These are phyloP conservation scores for Candida peoriensis DNA, from an alignment of 805 yeast genomes.

Conservation along the genomic window DNA sequence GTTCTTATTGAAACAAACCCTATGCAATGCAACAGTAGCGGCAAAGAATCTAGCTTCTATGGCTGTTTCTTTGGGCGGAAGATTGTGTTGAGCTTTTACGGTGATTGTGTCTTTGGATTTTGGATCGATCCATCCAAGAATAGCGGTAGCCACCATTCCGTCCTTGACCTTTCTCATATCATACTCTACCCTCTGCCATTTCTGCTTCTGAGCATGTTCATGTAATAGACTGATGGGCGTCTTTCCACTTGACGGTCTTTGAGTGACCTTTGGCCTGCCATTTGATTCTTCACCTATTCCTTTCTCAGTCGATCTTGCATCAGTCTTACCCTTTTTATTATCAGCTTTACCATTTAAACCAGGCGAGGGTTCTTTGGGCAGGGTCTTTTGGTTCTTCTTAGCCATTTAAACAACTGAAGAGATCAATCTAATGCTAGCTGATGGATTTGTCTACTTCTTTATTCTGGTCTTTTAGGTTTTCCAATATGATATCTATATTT, in stretches of 20 bases:
- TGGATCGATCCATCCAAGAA: conserved; percentile 70
- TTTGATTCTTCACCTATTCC: background rate
- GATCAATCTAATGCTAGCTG: too few species aligned
- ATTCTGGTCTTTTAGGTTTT: too few species aligned
- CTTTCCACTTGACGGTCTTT: conserved; percentile 51
- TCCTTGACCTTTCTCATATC: conserved; percentile 53
- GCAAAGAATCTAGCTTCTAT: conserved; percentile 87
- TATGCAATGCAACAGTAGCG: conserved; percentile 81
- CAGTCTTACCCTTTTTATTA: background rate
- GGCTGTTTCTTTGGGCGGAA: conserved; percentile 70
- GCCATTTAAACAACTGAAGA: too few species aligned
- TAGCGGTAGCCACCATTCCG: conserved; percentile 64
- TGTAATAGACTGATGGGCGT: conserved; percentile 81
- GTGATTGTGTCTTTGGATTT: conserved; percentile 65
- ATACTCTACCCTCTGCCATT: conserved; percentile 84
- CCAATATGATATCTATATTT: too few species aligned
- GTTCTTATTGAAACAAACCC: conserved; percentile 77
- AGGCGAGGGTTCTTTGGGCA: background rate
- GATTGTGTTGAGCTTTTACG: conserved; percentile 46
- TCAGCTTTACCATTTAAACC: background rate
- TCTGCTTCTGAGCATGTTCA: conserved; percentile 81
- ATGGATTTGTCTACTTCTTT: too few species aligned
- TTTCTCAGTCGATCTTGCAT: background rate
- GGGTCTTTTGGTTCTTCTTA: too few species aligned
- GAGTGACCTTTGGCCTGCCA: conserved; percentile 11